phyloP scores from a whole-genome alignment of 345 rosid genomes.

The Pistacia integerrima region DNA sequence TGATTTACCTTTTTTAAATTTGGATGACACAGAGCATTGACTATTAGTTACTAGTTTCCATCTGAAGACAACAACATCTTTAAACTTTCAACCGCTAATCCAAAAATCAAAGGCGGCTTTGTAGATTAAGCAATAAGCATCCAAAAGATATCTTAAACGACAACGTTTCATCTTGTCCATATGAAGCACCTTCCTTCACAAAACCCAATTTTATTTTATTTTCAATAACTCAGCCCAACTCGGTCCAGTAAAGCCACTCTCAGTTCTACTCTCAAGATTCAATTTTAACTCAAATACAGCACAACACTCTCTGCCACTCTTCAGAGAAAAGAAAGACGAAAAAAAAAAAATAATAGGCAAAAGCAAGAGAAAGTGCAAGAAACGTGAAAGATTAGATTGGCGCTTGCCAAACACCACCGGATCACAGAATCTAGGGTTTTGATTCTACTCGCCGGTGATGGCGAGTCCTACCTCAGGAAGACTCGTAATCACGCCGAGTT shows the following conservation, averaged over 20 bases:
- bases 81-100: not conserved
- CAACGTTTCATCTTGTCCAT: not conserved
- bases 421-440: constrained; percentile 18
- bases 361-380: constrained; percentile 8
- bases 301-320: not conserved
- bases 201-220: not conserved
- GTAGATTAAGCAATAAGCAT: no score
- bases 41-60: not conserved
- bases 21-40: constrained; percentile 13
- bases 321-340: not conserved
- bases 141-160: not conserved
- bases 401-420: not conserved
- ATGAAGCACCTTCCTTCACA: not conserved
- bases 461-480: constrained; percentile 56
- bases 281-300: constrained; percentile 15
- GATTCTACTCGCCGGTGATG: constrained; percentile 36
- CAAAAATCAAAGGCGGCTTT: not conserved
- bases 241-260: not conserved
- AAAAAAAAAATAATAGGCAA: not conserved
- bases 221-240: not conserved
- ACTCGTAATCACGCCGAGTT: constrained; percentile 48
- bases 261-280: not conserved
- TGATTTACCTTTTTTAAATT: not conserved
- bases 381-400: not conserved
- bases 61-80: not conserved